These are phyloP conservation scores for Cyclostephanos tholiformis DNA, from an alignment of 108 stramenopile species.

Conservation along the genomic window DNA sequence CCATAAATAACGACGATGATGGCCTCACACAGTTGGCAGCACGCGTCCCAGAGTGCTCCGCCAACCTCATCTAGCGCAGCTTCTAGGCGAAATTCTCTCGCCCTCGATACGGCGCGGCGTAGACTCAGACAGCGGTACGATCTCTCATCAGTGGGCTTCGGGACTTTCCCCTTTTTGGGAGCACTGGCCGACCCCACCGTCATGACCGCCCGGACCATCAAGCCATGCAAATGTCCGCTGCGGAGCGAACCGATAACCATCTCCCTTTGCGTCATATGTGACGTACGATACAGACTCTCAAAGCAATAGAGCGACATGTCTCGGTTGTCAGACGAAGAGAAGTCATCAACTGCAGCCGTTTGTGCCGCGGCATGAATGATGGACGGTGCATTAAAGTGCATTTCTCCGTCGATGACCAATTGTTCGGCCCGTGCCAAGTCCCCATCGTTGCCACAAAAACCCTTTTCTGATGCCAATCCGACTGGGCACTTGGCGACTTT, in stretches of 20 bases:
- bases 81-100: slow-evolving; percentile 13
- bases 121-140: slow-evolving; percentile 61
- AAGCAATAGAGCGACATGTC: slow-evolving; percentile 62
- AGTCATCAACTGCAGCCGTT: slow-evolving; percentile 15
- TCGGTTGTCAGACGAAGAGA: slow-evolving; percentile 60
- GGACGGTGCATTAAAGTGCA: slow-evolving; percentile 61
- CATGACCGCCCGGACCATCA: slow-evolving; percentile 68
- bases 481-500: slow-evolving; percentile 26
- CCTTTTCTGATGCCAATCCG: slow-evolving; percentile 55
- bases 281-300: slow-evolving; percentile 43
- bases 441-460: slow-evolving; percentile 66
- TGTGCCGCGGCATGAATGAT: slow-evolving; percentile 32
- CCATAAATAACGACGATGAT: slow-evolving; percentile 56
- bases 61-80: slow-evolving; percentile 9
- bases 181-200: slow-evolving; percentile 62
- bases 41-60: slow-evolving; percentile 30
- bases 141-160: slow-evolving; percentile 54
- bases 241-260: slow-evolving; percentile 51
- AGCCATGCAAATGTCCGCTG: slow-evolving; percentile 63
- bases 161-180: slow-evolving; percentile 80
- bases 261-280: slow-evolving; percentile 27
- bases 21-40: slow-evolving; percentile 47
- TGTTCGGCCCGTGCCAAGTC: slow-evolving; percentile 63
- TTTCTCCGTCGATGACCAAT: slow-evolving; percentile 61
- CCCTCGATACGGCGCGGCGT: slow-evolving; percentile 24